Conservation (phyloP, 768 basidiomycete species). For the Mycena sanguinolenta region DNA sequence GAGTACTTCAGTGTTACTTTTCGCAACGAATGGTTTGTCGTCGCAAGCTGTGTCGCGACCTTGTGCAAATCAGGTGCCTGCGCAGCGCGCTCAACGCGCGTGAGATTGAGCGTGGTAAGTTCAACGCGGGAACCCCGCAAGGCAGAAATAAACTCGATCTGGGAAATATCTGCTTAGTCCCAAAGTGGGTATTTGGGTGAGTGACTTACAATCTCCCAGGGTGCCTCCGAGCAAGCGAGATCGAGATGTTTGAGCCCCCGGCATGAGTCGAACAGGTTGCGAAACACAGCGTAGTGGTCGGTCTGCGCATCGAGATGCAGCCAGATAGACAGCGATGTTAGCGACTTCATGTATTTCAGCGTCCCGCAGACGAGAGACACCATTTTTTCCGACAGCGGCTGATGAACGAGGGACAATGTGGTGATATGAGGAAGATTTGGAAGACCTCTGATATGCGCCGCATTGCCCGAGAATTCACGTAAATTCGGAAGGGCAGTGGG, state of each 20-base stretch:
- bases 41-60: conserved; percentile 25
- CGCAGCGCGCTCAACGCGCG: conserved; percentile 30
- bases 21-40: conserved; percentile 27
- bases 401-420: conserved; percentile 29
- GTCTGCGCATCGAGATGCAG: conserved; percentile 34
- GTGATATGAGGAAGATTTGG: conserved; percentile 31
- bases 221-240: conserved; percentile 36
- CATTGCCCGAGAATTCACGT: conserved; percentile 31
- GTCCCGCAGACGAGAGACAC: conserved; percentile 30
- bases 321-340: conserved; percentile 35
- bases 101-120: conserved; percentile 27
- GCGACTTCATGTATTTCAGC: conserved; percentile 32
- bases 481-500: conserved; percentile 26
- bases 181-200: not conserved
- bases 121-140: conserved; percentile 32
- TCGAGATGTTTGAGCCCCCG: conserved; percentile 29
- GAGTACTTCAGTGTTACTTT: conserved; percentile 23
- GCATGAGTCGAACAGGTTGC: conserved; percentile 31
- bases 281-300: conserved; percentile 36
- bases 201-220: conserved; percentile 34
- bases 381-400: conserved; percentile 36
- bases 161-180: not conserved
- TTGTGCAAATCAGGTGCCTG: conserved; percentile 30
- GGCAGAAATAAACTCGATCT: conserved; percentile 36
- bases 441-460: conserved; percentile 30